These are phyloP conservation scores for Globisporangium middletonii DNA, from an alignment of 352 stramenopile genomes.

Conservation along the genomic window DNA sequence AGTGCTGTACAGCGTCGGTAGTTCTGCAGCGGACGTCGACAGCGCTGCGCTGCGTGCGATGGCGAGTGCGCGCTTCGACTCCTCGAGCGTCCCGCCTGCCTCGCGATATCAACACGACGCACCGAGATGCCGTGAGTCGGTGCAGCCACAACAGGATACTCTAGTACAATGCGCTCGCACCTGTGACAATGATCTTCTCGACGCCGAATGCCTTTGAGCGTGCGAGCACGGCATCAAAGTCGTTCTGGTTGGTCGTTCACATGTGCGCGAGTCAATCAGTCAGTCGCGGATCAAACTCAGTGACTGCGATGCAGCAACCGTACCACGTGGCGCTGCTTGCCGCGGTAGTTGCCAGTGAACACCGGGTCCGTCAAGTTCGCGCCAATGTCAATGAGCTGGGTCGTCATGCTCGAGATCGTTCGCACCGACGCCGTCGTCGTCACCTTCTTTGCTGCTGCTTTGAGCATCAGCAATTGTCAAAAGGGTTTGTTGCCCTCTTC, in stretches of 20 bases:
- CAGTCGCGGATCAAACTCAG: not conserved
- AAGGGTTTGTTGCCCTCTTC: too few relatives aligned
- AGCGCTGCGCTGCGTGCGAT: conserved; percentile 13
- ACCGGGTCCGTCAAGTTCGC: conserved; percentile 92
- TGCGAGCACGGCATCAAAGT: conserved; percentile 65
- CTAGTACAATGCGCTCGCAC: conserved; percentile 9
- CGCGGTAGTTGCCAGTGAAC: conserved; percentile 88
- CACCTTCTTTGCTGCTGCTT: not conserved
- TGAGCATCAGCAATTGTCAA: not conserved
- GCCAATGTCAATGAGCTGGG: conserved; percentile 89
- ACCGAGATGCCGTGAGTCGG: not conserved
- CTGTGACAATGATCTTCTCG: conserved; percentile 90
- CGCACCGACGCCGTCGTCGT: not conserved
- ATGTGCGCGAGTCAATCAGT: not conserved
- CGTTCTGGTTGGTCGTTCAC: conserved; percentile 3
- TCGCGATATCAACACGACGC: not conserved
- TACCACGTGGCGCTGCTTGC: conserved; percentile 86
- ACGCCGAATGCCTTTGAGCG: conserved; percentile 83
- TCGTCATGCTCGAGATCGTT: not conserved
- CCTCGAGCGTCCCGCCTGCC: conserved; percentile 33
- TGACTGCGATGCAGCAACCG: not conserved
- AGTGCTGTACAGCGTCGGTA: conserved; percentile 50
- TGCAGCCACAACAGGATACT: not conserved
- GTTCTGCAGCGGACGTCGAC: conserved; percentile 1
- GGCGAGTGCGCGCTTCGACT: conserved; percentile 32